phyloP scores from a whole-genome alignment of 78 protist genomes.

The Dictyostelium discoideum region dicty_2.7 NC_007091.3:566001-566500 shows the following conservation, averaged over 20 bases:
- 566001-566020: no score
- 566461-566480: slow-evolving; percentile 40
- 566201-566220: neutral
- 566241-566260: neutral
- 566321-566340: neutral
- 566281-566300: no score
- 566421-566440: neutral
- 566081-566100: no score
- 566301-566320: no score
- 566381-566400: slow-evolving; percentile 33
- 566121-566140: neutral
- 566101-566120: neutral
- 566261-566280: neutral
- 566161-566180: neutral
- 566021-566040: no score
- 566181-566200: neutral
- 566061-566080: neutral
- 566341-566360: slow-evolving; percentile 56
- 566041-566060: no score
- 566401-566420: slow-evolving; percentile 18
- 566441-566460: slow-evolving; percentile 62
- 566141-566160: no score
- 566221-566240: neutral
- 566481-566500: slow-evolving; percentile 51
- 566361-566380: slow-evolving; percentile 1